Evolutionary conservation across 129 eudicot species (phyloP), one percentile per base, ranked within the genome.

Genomic region (Flaveria linearis): DNA sequence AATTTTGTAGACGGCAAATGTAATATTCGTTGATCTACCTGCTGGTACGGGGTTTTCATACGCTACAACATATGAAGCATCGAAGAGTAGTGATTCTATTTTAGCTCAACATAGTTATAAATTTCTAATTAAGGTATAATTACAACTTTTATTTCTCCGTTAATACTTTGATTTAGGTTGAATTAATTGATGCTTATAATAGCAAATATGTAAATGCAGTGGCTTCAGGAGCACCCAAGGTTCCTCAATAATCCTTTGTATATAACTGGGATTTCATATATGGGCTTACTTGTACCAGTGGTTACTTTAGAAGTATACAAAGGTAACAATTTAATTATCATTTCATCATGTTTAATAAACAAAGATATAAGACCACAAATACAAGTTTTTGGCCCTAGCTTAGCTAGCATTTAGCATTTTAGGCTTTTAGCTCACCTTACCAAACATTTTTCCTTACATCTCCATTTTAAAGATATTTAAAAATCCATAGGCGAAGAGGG

Each of bases 11-110:
- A 80, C 72, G 3, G 76, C 84, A 15, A 84, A 57, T 17, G 65
- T 84, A 18, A 53, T 84, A 43, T 84, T 43, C 12, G 15, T 84
- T 10, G 87, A 84, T 71, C 39, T 56, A 80, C 82, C 87, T 0
- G 84, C 65, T 30, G 72, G 79, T 7, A 30, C 69, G 1, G 87
- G 87, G 12, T 84, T 84, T 45, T 76, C 87, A 4, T 84, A 84
- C 36, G 65, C 84, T 12, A 64, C 52, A 52, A 75, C 77, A 43
- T 50, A 18, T 22, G 69, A 76, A 23, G 43, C 72, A 69, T 75
- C 75, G n/a, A 45, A 3, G 56, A 76, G 60, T 5, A 71, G 78
- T 47, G 87, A 84, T 61, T 50, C 78, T 14, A 14, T 84, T 23
- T n/a, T 75, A n/a, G 76, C 87, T 52, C 12, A 33, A 64, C 69